Percentiles rank a stretch among this genome's conserved stretches.
Conservation (phyloP, 83 land plant species). For the Diphasiastrum complanatum region DNA sequence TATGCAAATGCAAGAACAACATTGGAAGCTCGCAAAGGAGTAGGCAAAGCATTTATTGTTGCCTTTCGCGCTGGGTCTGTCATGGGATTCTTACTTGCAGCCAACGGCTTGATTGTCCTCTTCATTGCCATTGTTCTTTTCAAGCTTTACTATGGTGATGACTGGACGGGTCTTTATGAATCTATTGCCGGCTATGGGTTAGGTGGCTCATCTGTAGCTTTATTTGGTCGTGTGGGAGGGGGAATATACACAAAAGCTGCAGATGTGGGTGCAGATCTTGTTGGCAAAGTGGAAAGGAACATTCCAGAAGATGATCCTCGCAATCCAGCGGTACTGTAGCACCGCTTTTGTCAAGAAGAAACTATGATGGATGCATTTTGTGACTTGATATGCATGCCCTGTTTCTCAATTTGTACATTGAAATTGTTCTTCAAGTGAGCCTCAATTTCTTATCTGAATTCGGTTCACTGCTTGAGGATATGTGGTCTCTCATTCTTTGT, state of each 20-base stretch:
- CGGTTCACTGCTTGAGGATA: not conserved
- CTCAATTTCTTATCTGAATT: not conserved
- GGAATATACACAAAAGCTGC: slow-evolving; percentile 97
- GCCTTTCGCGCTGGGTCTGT: slow-evolving; percentile 85
- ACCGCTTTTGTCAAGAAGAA: not conserved
- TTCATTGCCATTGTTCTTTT: slow-evolving; percentile 64
- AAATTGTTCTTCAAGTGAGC: not conserved
- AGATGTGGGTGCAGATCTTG: slow-evolving; percentile 95
- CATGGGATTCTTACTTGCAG: slow-evolving; percentile 79
- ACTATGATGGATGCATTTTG: not conserved
- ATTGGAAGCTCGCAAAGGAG: slow-evolving; percentile 69
- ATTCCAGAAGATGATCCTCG: slow-evolving; percentile 91
- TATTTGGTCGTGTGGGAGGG: slow-evolving; percentile 89
- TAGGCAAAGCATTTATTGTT: slow-evolving; percentile 75
- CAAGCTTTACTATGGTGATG: slow-evolving; percentile 69
- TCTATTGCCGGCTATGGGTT: slow-evolving; percentile 89
- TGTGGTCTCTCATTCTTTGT: not conserved
- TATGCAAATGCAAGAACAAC: slow-evolving; percentile 81
- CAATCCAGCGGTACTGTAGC: slow-evolving; percentile 64
- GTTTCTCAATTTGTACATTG: not conserved
- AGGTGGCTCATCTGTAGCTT: slow-evolving; percentile 89
- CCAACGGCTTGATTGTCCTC: slow-evolving; percentile 72
- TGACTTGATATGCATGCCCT: not conserved
- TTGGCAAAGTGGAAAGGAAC: slow-evolving; percentile 77
- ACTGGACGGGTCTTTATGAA: slow-evolving; percentile 84